Evolutionary conservation across 768 basidiomycete genomes (phyloP).

Genomic region (Podaxis sp.): DNA sequence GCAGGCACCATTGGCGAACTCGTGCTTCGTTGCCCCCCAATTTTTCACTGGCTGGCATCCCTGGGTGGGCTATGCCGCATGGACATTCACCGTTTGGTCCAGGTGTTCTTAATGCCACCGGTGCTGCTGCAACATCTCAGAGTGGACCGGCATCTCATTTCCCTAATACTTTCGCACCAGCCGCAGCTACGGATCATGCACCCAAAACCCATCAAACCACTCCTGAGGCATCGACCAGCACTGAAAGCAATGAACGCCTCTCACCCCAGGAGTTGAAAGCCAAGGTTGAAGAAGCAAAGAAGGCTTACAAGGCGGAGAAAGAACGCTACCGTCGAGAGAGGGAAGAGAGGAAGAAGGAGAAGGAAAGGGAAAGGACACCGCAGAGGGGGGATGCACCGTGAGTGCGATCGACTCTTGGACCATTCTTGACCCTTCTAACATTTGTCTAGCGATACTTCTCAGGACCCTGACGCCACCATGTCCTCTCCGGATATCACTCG

Average conservation of each 20-base stretch:
- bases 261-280: slow-evolving; percentile 39
- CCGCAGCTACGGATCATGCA: neutral
- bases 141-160: neutral
- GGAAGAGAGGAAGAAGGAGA: slow-evolving; percentile 45
- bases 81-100: neutral
- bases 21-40: slow-evolving; percentile 8
- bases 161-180: neutral
- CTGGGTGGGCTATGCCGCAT: slow-evolving; percentile 5
- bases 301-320: slow-evolving; percentile 66
- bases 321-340: slow-evolving; percentile 64
- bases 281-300: slow-evolving; percentile 66
- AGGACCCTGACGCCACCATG: neutral
- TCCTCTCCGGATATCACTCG: slow-evolving; percentile 8
- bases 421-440: neutral
- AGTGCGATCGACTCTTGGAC: slow-evolving; percentile 9
- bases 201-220: neutral
- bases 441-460: neutral
- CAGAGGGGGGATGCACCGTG: slow-evolving; percentile 15
- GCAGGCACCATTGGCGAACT: neutral
- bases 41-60: neutral
- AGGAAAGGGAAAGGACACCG: slow-evolving; percentile 29
- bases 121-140: neutral
- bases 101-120: neutral
- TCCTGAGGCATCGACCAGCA: neutral
- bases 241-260: slow-evolving; percentile 18